A percentile compares a stretch with the other conserved stretches of the same genome.
phyloP scores from a whole-genome alignment of 257 asterid species.

The Solanum dulcamara region DNA sequence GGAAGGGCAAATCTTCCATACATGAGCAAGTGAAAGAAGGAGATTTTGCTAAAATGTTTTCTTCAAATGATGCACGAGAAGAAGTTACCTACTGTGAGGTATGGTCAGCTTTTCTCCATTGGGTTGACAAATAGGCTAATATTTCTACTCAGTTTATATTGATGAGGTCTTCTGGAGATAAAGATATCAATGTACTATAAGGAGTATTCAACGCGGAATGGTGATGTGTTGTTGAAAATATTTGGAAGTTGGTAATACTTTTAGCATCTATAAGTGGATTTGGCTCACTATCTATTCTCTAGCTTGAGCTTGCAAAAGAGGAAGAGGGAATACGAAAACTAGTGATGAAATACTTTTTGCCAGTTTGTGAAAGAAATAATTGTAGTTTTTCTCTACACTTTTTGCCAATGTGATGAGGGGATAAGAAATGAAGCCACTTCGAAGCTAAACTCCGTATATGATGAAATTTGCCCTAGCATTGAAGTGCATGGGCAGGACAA shows the following conservation, averaged over 20 bases:
- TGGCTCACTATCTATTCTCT: background rate
- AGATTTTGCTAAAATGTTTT: conserved; percentile 20
- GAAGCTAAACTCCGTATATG: conserved; percentile 50
- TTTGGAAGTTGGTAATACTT: background rate
- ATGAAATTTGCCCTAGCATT: conserved; percentile 78
- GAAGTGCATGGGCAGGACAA: conserved; percentile 12
- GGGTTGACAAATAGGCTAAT: background rate
- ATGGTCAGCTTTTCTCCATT: background rate
- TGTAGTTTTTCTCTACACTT: background rate
- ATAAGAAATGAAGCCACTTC: conserved; percentile 40
- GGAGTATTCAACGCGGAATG: background rate
- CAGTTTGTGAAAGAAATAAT: background rate
- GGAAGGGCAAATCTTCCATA: background rate
- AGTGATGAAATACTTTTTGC: background rate
- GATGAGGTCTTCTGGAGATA: background rate
- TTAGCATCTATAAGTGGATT: background rate
- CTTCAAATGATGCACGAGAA: conserved; percentile 51
- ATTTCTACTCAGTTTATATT: too few species aligned
- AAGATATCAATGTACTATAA: background rate
- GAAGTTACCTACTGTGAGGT: conserved; percentile 66
- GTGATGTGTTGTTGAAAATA: background rate
- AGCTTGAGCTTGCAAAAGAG: too few species aligned
- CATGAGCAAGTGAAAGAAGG: conserved; percentile 36
- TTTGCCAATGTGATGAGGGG: conserved; percentile 30
- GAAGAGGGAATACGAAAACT: background rate